phyloP scores from a whole-genome alignment of 2,329 filamentous ascomycete species.

The Trichoderma guizhouense region DNA sequence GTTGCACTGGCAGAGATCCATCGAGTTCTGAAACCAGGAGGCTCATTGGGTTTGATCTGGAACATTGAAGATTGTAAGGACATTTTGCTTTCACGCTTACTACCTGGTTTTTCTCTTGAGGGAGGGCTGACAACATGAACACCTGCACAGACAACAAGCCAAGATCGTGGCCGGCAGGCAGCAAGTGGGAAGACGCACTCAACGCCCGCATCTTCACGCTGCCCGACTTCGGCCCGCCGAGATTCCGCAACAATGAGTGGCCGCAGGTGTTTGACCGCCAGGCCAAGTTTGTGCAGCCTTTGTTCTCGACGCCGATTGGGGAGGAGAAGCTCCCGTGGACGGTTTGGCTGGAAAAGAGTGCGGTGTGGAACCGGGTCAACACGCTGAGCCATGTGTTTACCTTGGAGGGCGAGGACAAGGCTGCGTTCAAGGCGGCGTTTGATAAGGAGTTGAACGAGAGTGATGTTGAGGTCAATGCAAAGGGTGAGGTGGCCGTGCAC shows the following conservation, averaged over 20 bases:
- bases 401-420: conserved; percentile 49
- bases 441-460: conserved; percentile 51
- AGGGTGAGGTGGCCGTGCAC: conserved; percentile 62
- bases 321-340: conserved; percentile 55
- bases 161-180: conserved; percentile 49
- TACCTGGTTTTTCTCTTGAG: conserved; percentile 13
- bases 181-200: conserved; percentile 59
- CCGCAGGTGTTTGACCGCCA: conserved; percentile 61
- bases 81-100: background rate
- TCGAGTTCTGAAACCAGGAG: conserved; percentile 59
- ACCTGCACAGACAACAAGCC: conserved; percentile 59
- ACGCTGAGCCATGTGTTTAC: conserved; percentile 68
- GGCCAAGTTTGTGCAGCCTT: conserved; percentile 41
- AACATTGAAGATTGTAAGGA: conserved; percentile 66
- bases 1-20: conserved; percentile 63
- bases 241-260: conserved; percentile 66
- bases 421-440: conserved; percentile 47
- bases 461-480: conserved; percentile 56
- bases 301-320: conserved; percentile 61
- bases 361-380: conserved; percentile 60
- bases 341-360: conserved; percentile 55
- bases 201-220: conserved; percentile 56
- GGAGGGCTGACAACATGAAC: background rate
- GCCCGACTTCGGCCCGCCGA: conserved; percentile 53
- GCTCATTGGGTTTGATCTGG: conserved; percentile 66